Base-by-base conservation (phyloP, 1,284 basidiomycete genomes). In the Pseudozyma sp. region DNA sequence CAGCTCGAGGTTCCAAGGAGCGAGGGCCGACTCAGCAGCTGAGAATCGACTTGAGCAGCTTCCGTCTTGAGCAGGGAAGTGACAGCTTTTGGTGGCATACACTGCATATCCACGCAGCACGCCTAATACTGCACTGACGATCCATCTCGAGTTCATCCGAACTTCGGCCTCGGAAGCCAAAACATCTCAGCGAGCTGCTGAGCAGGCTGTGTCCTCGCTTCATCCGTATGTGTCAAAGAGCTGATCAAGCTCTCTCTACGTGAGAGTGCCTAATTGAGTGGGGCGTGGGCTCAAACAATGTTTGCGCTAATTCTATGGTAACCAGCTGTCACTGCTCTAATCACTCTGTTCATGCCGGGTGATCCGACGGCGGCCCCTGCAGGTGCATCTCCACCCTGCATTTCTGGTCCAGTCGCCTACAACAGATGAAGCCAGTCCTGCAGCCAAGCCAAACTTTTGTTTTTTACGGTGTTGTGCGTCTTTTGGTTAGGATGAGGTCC, bases 1-100 rank as follows among this genome's bases (percentile, higher is more conserved):
- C 16, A 18, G 19, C 43, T 44, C 19, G 43, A 18, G 9, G 25
- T 31, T 31, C 25, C 25, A 6, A 31, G 25, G 25, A 11, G 13
- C 11, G 47, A 31, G 36, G 34, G 52, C 43, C 52, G 52, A 39
- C 40, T 48, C 21, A 6, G 47, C 47, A 48, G 21, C 47, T 31
- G 44, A 45, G 19, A 19, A 10, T 18, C 19, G 44, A 19, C 44
- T 31, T 31, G 25, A 6, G 25, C 25, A 31, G 25, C 25, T 31
- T 31, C 25, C 25, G 43, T 34, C 35, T 42, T 67, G 64, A 67
- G 52, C 49, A 67, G 64, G 52, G 53, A 34, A 52, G 38, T 67
- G 64, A 67, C 64, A 60, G 57, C 49, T 60, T 47, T 31, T 31
- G 25, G 25, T 31, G 25, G 25, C 25, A 31, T 31, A 31, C 42